Conservation (phyloP, 495 filamentous ascomycete genomes). For the Talaromyces liani region DNA sequence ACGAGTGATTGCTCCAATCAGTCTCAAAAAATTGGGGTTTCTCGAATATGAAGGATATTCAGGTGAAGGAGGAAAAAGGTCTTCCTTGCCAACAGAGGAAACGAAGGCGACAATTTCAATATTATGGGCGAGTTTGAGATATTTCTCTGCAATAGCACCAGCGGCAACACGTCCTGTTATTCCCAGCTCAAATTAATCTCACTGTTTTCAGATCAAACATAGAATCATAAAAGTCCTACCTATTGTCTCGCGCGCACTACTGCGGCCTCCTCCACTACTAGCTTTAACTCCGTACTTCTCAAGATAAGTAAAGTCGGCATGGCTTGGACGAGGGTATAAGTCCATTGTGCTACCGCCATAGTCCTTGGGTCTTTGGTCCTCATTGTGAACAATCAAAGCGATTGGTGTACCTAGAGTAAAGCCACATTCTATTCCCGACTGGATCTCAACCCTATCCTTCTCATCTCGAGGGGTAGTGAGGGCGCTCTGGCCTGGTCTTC, state of each 20-base stretch:
- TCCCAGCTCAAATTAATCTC: too few species aligned
- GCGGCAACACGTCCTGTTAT: conserved; percentile 74
- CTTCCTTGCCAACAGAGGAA: conserved; percentile 72
- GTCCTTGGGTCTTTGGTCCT: conserved; percentile 92
- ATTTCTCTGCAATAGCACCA: conserved; percentile 94
- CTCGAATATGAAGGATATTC: conserved; percentile 64
- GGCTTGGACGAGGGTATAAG: conserved; percentile 79
- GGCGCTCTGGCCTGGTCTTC: conserved; percentile 82
- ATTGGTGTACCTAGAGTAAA: conserved; percentile 93
- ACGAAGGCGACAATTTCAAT: conserved; percentile 90
- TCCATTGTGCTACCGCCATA: conserved; percentile 92
- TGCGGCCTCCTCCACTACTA: conserved; percentile 83
- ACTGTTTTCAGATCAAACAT: conserved; percentile 9
- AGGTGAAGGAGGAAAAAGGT: conserved; percentile 75
- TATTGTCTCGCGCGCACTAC: conserved; percentile 91
- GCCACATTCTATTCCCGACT: conserved; percentile 90
- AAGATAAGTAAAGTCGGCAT: conserved; percentile 95
- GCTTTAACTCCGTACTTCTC: conserved; percentile 97
- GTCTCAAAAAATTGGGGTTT: conserved; percentile 75
- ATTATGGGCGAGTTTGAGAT: conserved; percentile 68
- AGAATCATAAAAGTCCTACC: conserved; percentile 31
- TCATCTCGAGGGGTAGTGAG: conserved; percentile 91
- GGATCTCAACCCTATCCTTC: conserved; percentile 85
- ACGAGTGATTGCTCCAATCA: conserved; percentile 69
- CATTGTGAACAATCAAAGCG: conserved; percentile 76